Percentiles rank a stretch among this genome's conserved stretches.
phyloP scores from a whole-genome alignment of 108 stramenopile genomes.

The Epithemia pelagica region DNA sequence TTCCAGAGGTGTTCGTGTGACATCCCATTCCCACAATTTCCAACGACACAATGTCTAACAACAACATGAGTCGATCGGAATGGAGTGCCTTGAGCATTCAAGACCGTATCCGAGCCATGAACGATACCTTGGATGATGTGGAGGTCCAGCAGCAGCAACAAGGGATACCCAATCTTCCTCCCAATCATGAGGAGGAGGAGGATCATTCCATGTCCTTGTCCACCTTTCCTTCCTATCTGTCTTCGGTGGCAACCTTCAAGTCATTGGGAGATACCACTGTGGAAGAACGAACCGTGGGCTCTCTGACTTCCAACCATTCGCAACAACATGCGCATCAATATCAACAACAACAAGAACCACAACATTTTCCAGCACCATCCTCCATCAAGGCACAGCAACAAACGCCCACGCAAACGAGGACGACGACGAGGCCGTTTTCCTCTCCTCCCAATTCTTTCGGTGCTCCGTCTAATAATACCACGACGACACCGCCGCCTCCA shows the following conservation, averaged over 20 bases:
- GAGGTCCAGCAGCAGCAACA: not conserved
- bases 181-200: not conserved
- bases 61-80: not conserved
- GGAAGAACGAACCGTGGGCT: not conserved
- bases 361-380: not conserved
- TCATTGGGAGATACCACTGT: not conserved
- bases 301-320: not conserved
- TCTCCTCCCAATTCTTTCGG: not conserved
- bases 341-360: not conserved
- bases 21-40: too few species aligned
- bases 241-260: not conserved
- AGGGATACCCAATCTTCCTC: not conserved
- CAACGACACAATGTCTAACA: too few species aligned
- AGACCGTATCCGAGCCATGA: conserved; percentile 13
- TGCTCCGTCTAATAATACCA: too few species aligned
- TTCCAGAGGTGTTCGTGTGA: too few species aligned
- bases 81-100: conserved; percentile 1
- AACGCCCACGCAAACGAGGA: not conserved
- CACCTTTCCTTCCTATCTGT: not conserved
- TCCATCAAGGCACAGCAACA: not conserved
- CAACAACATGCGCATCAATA: not conserved
- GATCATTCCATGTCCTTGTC: not conserved
- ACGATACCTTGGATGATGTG: conserved; percentile 11
- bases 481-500: too few species aligned
- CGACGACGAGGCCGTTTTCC: not conserved